Evolutionary conservation across 1,284 basidiomycete genomes (phyloP).

Genomic region (Naganishia liquefaciens): DNA sequence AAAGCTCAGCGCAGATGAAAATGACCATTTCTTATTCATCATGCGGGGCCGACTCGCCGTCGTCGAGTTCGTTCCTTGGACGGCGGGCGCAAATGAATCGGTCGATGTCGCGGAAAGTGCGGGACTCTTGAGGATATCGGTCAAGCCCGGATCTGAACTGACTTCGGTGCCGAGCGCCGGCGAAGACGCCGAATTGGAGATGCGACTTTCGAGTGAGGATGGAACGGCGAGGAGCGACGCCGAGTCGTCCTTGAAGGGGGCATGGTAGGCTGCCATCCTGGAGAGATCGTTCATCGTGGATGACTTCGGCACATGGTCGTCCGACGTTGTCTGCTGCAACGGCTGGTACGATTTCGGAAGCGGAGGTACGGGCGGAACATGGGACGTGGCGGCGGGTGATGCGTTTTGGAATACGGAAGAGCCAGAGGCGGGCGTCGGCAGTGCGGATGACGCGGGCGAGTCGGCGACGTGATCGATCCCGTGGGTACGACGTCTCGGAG

Average conservation of each 20-base stretch:
- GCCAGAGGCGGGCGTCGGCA: background rate
- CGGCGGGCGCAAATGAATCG: conserved; percentile 8
- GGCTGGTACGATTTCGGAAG: conserved; percentile 86
- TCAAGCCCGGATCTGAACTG: background rate
- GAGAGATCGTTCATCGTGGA: conserved; percentile 14
- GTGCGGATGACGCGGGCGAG: too few species aligned
- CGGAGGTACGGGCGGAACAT: conserved; percentile 92
- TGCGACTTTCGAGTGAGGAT: background rate
- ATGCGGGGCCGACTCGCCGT: conserved; percentile 20
- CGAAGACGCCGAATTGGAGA: conserved; percentile 30
- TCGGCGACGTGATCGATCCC: too few species aligned
- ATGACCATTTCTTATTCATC: conserved; percentile 90
- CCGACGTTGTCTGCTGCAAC: background rate
- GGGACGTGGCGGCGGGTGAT: background rate
- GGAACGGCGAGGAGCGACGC: conserved; percentile 5
- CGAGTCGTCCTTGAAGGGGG: conserved; percentile 25
- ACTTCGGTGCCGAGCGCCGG: conserved; percentile 23
- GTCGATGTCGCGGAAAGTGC: conserved; percentile 26
- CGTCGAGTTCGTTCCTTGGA: background rate
- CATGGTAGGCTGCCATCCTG: conserved; percentile 19
- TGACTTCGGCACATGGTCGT: background rate
- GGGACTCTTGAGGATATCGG: conserved; percentile 16
- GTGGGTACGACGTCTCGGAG: too few species aligned
- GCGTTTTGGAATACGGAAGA: background rate
- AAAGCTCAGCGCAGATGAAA: conserved; percentile 83